phyloP scores from a whole-genome alignment of 805 yeast species.

The Zygosaccharomyces siamensis region DNA sequence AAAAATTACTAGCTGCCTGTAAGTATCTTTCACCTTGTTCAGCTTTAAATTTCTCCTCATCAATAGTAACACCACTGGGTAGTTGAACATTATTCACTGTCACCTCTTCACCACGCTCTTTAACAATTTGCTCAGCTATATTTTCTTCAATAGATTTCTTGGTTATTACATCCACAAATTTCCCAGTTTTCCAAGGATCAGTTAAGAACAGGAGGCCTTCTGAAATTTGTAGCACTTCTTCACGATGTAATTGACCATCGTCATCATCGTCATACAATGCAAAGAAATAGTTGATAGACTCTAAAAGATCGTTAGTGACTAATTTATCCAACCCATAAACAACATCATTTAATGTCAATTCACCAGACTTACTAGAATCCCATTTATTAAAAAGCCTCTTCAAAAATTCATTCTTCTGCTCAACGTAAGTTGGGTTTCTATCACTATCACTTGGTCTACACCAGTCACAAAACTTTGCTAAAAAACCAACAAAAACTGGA shows the following conservation, averaged over 20 bases:
- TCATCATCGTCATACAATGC: conserved; percentile 61
- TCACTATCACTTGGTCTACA: conserved; percentile 39
- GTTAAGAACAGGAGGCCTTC: conserved; percentile 84
- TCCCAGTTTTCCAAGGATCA: conserved; percentile 78
- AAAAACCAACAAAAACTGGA: conserved; percentile 63
- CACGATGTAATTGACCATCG: conserved; percentile 63
- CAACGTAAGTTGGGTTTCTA: conserved; percentile 28
- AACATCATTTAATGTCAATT: conserved; percentile 62
- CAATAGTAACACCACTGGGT: conserved; percentile 58
- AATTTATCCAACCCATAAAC: conserved; percentile 68
- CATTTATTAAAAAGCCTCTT: conserved; percentile 63
- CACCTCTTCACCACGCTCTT: conserved; percentile 31
- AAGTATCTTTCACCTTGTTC: conserved; percentile 76
- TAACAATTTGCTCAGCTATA: conserved; percentile 56
- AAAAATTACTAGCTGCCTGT: conserved; percentile 79
- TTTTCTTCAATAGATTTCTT: conserved; percentile 57
- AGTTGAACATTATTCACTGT: conserved; percentile 41
- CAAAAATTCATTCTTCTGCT: conserved; percentile 46
- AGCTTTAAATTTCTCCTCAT: conserved; percentile 54
- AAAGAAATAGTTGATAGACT: conserved; percentile 72
- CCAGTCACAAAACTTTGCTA: conserved; percentile 83
- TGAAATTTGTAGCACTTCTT: conserved; percentile 74
- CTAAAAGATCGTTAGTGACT: conserved; percentile 70
- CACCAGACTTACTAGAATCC: conserved; percentile 55
- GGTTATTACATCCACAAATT: conserved; percentile 59